Base-by-base conservation (phyloP, 2,329 filamentous ascomycete genomes). In the Didymella pomorum region DNA sequence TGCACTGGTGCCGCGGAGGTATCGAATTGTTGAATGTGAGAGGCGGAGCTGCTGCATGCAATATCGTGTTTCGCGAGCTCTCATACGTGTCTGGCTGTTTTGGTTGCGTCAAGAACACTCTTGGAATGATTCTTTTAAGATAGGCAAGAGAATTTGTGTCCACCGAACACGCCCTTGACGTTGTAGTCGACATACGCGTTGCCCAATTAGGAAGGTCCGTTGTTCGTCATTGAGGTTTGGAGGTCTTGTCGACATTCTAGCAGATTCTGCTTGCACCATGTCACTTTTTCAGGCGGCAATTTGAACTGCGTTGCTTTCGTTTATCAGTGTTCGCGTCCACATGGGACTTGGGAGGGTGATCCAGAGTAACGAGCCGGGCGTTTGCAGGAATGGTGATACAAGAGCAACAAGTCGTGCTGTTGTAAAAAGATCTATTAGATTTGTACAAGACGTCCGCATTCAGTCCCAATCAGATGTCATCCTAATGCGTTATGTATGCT, bases 161-260 rank as follows among this genome's bases (percentile, higher is more conserved):
- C n/a, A 12, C 23, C 9, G 10, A 52, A 52, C 37, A 14, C 55
- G 55, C 55, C 55, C 55, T 53, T 39, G 43, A 49, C 11, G 55
- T 43, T 57, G 37, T 21, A n/a, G 49, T 25, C 20, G 58, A 63
- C 58, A 60, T 51, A 31, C 47, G 52, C 61, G 44, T 55, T 60
- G 25, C 63, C 56, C 12, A 9, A 46, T 58, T 48, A 46, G 63
- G 63, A 62, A 62, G 62, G 62, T 58, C n/a, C 41, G 2, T 26
- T 7, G 16, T 6, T 35, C 35, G 44, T 41, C 35, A 46, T 54
- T 12, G 31, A 29, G 10, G 12, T 21, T 9, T 21, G 23, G n/a
- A 37, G 6, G 33, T 9, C n/a, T 9, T 37, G 14, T 12, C 3
- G 20, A 31, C 7, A 16, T 53, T 53, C 43, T 42, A 53, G 43